Evolutionary conservation across 2,329 filamentous ascomycete species (phyloP), one percentile per base, ranked within the genome.

Genomic region (Eurotiales sp.): DNA sequence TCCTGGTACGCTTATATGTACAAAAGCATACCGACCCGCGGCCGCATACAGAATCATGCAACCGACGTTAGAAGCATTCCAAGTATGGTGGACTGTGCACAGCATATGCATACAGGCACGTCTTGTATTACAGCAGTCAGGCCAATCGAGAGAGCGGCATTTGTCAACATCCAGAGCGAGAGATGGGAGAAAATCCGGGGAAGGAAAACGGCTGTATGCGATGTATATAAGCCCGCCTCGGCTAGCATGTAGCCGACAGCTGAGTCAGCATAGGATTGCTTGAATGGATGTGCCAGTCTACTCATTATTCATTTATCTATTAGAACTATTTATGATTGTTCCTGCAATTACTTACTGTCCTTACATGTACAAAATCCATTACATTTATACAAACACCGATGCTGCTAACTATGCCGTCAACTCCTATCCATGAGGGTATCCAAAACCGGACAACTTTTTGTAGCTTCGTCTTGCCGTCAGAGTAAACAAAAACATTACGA

Each of bases 351-450:
- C n/a, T n/a, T n/a, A n/a, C n/a, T n/a, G n/a, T n/a, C n/a, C n/a
- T n/a, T n/a, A n/a, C n/a, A n/a, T n/a, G n/a, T n/a, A n/a, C n/a
- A n/a, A n/a, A n/a, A n/a, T n/a, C n/a, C n/a, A n/a, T n/a, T n/a
- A n/a, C n/a, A n/a, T n/a, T 36, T 36, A 36, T 36, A 17, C 34
- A 36, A 34, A 34, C 17, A 36, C 17, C 34, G 19, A 46, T 37
- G 23, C n/a, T 44, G 29, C 40, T 36, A 52, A 22, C 32, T 32
- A 46, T 30, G 37, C 43, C 39, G 42, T 30, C 47, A 36, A 52
- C 44, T 52, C 50, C 50, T 32, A 30, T 44, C 40, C 46, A 53
- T 49, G 51, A 45, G 51, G 51, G 51, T 49, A 53, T 53, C 51
- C 51, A 53, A 45, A 37, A 37, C 15, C 34, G 34, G 34, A 37